Evolutionary conservation across 2,329 filamentous ascomycete genomes (phyloP).

Genomic region (Metarhizium humberi): DNA sequence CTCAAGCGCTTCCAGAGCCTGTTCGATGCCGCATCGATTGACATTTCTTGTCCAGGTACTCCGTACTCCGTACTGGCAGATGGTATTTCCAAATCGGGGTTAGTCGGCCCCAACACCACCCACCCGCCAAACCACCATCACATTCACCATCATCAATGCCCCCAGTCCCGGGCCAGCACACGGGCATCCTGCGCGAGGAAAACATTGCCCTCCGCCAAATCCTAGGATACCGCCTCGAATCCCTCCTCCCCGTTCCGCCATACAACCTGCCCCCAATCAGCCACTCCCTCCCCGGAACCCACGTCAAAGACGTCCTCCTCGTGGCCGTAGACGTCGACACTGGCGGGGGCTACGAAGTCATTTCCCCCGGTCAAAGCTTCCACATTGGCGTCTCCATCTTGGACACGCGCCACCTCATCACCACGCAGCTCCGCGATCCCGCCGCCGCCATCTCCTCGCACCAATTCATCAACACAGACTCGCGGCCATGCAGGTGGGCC

Average conservation of each 20-base stretch:
- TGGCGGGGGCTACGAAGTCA: slow-evolving; percentile 4
- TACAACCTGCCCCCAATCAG: not conserved
- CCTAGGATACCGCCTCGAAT: slow-evolving; percentile 9
- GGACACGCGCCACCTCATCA: slow-evolving; percentile 7
- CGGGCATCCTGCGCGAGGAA: slow-evolving; percentile 12
- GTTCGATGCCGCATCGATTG: too few relatives aligned
- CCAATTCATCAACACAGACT: slow-evolving; percentile 8
- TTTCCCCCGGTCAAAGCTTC: slow-evolving; percentile 8
- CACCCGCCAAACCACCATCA: too few relatives aligned
- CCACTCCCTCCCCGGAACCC: slow-evolving; percentile 4
- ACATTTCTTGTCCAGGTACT: too few relatives aligned
- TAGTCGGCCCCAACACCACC: too few relatives aligned
- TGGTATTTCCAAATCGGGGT: too few relatives aligned
- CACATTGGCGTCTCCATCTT: slow-evolving; percentile 12
- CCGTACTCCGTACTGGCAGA: too few relatives aligned
- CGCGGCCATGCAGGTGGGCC: slow-evolving; percentile 5
- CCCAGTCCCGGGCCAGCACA: not conserved
- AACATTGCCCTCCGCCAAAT: slow-evolving; percentile 11
- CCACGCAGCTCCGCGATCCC: not conserved
- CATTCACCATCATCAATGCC: not conserved
- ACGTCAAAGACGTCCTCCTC: slow-evolving; percentile 8
- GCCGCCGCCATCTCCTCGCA: slow-evolving; percentile 8
- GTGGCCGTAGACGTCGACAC: slow-evolving; percentile 11
- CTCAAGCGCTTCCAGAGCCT: too few relatives aligned
- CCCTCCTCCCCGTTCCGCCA: not conserved